These are phyloP conservation scores for Fusarium goolgardi DNA, from an alignment of 2,329 filamentous ascomycete genomes.

Conservation along the genomic window DNA sequence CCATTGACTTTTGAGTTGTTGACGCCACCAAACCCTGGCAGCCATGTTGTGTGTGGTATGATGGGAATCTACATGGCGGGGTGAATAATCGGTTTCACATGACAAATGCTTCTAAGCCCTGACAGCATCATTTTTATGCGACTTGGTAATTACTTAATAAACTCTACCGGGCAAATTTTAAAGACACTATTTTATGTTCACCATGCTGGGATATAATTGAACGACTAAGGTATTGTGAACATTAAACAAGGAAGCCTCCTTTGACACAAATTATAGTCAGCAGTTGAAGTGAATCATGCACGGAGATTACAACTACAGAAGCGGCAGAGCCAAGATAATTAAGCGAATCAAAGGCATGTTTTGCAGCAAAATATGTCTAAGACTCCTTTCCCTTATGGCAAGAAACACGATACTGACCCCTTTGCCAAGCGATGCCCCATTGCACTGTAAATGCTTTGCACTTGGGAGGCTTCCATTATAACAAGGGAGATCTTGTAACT, in stretches of 20 bases:
- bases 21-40: background rate
- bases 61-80: background rate
- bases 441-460: background rate
- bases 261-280: background rate
- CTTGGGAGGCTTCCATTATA: background rate
- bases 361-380: constrained; percentile 10
- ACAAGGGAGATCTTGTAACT: constrained; percentile 17
- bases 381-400: constrained; percentile 5
- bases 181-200: background rate
- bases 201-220: background rate
- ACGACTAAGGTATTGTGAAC: background rate
- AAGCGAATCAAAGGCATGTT: constrained; percentile 2
- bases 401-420: constrained; percentile 1
- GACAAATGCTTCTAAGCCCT: background rate
- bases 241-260: background rate
- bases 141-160: too few species aligned
- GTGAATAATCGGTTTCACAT: background rate
- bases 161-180: background rate
- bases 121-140: background rate
- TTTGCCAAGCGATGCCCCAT: constrained; percentile 10
- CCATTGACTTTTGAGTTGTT: background rate
- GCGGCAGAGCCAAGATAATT: constrained; percentile 5
- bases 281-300: constrained; percentile 2
- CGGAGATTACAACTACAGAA: constrained; percentile 10
- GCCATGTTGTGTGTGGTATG: background rate